phyloP scores from a whole-genome alignment of 2,329 filamentous ascomycete genomes.

The Monosporascus sp. region DNA sequence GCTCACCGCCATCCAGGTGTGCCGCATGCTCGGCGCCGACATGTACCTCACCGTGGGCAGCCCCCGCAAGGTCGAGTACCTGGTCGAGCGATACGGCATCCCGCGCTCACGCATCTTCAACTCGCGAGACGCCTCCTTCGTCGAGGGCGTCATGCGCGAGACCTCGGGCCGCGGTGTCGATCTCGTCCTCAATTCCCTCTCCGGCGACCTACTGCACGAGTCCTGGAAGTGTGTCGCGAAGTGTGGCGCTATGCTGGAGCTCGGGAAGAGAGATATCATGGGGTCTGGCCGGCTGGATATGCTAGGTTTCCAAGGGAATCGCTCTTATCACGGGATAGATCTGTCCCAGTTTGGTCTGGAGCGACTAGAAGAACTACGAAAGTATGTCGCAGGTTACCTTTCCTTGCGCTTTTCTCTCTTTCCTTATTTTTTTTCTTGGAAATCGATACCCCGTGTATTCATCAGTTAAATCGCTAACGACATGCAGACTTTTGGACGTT shows the following conservation, averaged over 20 bases:
- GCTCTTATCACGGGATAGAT: slow-evolving; percentile 30
- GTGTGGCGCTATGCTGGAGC: slow-evolving; percentile 39
- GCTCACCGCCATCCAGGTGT: slow-evolving; percentile 13
- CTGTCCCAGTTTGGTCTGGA: slow-evolving; percentile 15
- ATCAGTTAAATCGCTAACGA: slow-evolving; percentile 6
- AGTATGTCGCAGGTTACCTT: slow-evolving; percentile 7
- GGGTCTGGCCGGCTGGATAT: slow-evolving; percentile 37
- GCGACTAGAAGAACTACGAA: slow-evolving; percentile 8
- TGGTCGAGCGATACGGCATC: slow-evolving; percentile 10
- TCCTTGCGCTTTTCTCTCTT: too few relatives aligned
- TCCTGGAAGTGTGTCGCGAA: slow-evolving; percentile 39
- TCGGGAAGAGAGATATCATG: slow-evolving; percentile 38
- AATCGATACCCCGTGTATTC: neutral
- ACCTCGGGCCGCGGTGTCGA: slow-evolving; percentile 14
- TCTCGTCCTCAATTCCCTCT: slow-evolving; percentile 33
- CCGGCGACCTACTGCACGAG: slow-evolving; percentile 34
- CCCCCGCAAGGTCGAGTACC: slow-evolving; percentile 10
- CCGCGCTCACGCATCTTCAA: slow-evolving; percentile 12
- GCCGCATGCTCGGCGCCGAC: slow-evolving; percentile 11
- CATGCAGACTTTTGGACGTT: slow-evolving; percentile 7
- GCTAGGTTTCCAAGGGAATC: slow-evolving; percentile 34
- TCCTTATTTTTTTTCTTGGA: too few relatives aligned
- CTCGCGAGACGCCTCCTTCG: slow-evolving; percentile 12
- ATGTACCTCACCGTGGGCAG: slow-evolving; percentile 15
- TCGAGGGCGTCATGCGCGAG: slow-evolving; percentile 9